These are phyloP conservation scores for Candida rishiriensis DNA, from an alignment of 805 yeast species.

Conservation along the genomic window DNA sequence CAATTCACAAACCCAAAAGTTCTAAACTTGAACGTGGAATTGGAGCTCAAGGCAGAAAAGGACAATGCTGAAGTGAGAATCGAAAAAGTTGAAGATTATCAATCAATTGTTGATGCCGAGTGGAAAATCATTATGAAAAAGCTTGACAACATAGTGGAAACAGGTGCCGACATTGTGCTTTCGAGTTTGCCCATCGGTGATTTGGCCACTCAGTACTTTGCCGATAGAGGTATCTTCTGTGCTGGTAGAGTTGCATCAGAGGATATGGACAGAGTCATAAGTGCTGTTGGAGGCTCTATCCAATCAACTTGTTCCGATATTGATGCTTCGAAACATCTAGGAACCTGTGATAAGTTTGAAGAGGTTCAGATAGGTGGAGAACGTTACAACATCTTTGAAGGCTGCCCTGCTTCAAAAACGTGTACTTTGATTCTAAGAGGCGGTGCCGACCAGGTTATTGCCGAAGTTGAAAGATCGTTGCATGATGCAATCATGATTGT, in stretches of 20 bases:
- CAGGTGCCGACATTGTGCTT: conserved; percentile 90
- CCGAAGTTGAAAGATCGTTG: conserved; percentile 95
- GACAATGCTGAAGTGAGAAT: conserved; percentile 98
- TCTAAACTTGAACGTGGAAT: conserved; percentile 81
- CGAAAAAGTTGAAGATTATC: conserved; percentile 89
- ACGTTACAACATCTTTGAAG: conserved; percentile 87
- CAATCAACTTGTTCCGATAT: conserved; percentile 78
- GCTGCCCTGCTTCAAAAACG: conserved; percentile 88
- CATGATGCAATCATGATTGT: conserved; percentile 99
- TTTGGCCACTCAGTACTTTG: conserved; percentile 97
- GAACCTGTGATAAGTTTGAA: conserved; percentile 81
- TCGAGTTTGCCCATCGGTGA: conserved; percentile 97
- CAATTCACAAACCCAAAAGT: conserved; percentile 74
- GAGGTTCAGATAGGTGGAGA: conserved; percentile 96
- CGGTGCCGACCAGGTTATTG: conserved; percentile 98
- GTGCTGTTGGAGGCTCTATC: conserved; percentile 90
- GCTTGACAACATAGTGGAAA: conserved; percentile 70
- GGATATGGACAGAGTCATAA: conserved; percentile 87
- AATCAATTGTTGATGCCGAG: conserved; percentile 97
- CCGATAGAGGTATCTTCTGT: conserved; percentile 93
- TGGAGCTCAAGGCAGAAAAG: conserved; percentile 96
- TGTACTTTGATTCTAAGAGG: conserved; percentile 94
- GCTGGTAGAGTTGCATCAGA: conserved; percentile 91
- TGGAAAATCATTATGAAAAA: conserved; percentile 91
- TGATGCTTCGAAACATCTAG: conserved; percentile 57